Conservation (phyloP, 306 rosid genomes). For the Cyamopsis tetragonoloba region DNA sequence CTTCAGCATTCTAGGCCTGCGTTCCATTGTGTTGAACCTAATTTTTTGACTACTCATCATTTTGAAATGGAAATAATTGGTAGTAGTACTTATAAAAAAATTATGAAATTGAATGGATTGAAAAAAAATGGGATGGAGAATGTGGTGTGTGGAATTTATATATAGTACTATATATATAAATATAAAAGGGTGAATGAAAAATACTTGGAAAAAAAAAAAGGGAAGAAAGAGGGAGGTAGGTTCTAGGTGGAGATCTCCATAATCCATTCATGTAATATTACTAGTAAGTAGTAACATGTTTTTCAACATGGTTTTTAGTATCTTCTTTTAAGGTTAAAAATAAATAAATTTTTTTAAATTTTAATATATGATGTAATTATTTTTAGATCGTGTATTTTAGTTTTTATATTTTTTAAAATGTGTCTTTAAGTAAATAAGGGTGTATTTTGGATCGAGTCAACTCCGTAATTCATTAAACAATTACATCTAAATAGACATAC, state of each 20-base stretch:
- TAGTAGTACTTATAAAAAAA: too few species aligned
- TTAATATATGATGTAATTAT: too few species aligned
- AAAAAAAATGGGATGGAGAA: constrained; percentile 29
- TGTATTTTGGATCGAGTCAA: too few species aligned
- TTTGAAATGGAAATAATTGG: neutral
- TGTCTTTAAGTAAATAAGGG: too few species aligned
- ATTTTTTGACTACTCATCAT: constrained; percentile 37
- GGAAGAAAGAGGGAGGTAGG: constrained; percentile 54
- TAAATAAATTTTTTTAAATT: too few species aligned
- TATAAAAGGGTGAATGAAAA: constrained; percentile 16
- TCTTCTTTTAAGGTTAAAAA: too few species aligned
- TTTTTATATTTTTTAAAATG: too few species aligned
- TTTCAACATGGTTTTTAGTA: too few species aligned
- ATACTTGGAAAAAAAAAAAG: constrained; percentile 1
- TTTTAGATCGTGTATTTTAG: too few species aligned
- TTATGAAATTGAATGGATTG: neutral
- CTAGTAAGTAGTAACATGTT: too few species aligned
- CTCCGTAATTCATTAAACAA: too few species aligned
- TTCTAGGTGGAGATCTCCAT: constrained; percentile 62
- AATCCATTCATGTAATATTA: constrained; percentile 17
- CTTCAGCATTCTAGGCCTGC: constrained; percentile 57
- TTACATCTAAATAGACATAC: too few species aligned
- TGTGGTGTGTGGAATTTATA: constrained; percentile 11
- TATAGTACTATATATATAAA: constrained; percentile 16
- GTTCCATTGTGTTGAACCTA: constrained; percentile 36